phyloP scores from a whole-genome alignment of 306 rosid genomes.

The Quercus alba region DNA sequence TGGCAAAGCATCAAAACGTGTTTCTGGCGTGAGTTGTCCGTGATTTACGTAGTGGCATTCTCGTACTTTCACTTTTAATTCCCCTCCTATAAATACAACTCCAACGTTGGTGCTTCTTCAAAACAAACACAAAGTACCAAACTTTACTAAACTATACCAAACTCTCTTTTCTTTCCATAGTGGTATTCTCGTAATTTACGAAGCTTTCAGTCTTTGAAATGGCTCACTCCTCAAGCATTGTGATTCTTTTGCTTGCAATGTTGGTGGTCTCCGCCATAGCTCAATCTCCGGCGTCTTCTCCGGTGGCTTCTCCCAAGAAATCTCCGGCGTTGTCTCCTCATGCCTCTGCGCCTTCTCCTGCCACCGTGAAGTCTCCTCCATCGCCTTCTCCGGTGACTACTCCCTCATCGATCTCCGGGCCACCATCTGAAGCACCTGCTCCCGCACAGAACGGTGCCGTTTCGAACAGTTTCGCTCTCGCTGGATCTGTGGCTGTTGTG shows the following conservation, averaged over 20 bases:
- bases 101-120: neutral
- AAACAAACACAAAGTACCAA: neutral
- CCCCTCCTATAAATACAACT: neutral
- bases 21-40: neutral
- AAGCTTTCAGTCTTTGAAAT: neutral
- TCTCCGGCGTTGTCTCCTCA: neutral
- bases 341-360: neutral
- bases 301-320: too few relatives aligned
- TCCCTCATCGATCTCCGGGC: constrained; percentile 8
- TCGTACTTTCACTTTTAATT: neutral
- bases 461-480: constrained; percentile 10
- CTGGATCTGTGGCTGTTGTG: constrained; percentile 28
- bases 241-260: neutral
- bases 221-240: neutral
- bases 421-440: constrained; percentile 18
- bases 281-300: neutral
- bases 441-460: constrained; percentile 14
- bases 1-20: neutral
- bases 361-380: neutral
- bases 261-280: neutral
- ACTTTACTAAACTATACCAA: too few relatives aligned
- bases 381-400: neutral
- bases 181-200: too few relatives aligned
- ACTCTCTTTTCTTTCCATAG: too few relatives aligned
- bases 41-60: neutral